A percentile compares a stretch with the other conserved stretches of the same genome.
phyloP scores from a whole-genome alignment of 306 rosid species.

The Rosa lucieae region DNA sequence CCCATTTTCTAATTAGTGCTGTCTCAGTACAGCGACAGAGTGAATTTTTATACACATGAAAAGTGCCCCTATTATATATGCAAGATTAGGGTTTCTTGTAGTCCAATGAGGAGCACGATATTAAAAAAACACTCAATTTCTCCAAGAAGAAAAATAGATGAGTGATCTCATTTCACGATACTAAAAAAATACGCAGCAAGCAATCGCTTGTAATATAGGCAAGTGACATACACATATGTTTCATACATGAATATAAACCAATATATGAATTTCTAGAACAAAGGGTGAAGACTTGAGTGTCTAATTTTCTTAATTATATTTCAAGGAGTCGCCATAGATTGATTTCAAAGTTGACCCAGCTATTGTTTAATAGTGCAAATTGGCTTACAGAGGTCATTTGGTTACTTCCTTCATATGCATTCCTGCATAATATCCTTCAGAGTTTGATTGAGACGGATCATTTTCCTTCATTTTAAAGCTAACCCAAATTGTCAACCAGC shows the following conservation, averaged over 20 bases:
- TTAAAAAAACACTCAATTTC: neutral
- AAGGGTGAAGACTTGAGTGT: neutral
- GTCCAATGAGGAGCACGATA: constrained; percentile 10
- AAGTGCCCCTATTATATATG: constrained; percentile 11
- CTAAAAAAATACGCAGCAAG: constrained; percentile 15
- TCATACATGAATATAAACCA: neutral
- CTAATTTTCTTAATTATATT: constrained; percentile 3
- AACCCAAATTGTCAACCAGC: constrained; percentile 40
- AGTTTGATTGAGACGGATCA: constrained; percentile 15
- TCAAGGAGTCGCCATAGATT: constrained; percentile 40
- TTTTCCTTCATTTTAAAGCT: constrained; percentile 56
- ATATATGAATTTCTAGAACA: constrained; percentile 35
- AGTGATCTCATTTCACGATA: constrained; percentile 7
- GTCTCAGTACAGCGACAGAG: constrained; percentile 27
- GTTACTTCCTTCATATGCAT: constrained; percentile 11
- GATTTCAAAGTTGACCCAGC: constrained; percentile 56
- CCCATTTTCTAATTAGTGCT: constrained; percentile 26
- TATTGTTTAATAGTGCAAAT: constrained; percentile 18
- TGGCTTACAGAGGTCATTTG: constrained; percentile 15
- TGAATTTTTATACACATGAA: neutral
- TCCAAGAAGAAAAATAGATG: constrained; percentile 4
- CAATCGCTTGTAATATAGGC: constrained; percentile 14
- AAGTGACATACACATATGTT: neutral
- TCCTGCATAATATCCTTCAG: neutral
- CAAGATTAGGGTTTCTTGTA: constrained; percentile 10